phyloP scores from a whole-genome alignment of 2,329 filamentous ascomycete genomes.

The Ceratocystis cubensis region DNA sequence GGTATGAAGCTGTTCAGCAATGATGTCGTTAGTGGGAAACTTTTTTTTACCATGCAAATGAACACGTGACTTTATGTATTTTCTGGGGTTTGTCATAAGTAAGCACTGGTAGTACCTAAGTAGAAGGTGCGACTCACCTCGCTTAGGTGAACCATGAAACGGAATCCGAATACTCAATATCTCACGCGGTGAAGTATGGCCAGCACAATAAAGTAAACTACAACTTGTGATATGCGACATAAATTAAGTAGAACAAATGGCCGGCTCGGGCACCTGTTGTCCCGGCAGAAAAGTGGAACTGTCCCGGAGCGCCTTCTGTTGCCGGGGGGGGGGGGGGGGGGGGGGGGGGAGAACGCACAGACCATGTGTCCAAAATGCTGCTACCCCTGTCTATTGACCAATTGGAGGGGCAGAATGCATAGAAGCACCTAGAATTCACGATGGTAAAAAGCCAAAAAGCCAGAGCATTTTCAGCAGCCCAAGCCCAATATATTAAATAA shows the following conservation, averaged over 20 bases:
- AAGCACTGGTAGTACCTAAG: no score
- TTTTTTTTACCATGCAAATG: slow-evolving; percentile 13
- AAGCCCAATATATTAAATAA: neutral
- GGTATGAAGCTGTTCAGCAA: slow-evolving; percentile 2
- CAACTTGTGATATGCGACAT: neutral
- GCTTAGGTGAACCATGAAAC: no score
- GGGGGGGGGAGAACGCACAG: slow-evolving; percentile 4
- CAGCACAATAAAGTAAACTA: neutral
- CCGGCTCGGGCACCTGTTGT: neutral
- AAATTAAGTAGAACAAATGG: neutral
- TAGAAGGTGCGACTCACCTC: no score
- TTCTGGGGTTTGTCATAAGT: no score
- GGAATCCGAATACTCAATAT: no score
- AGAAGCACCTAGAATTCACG: slow-evolving; percentile 22
- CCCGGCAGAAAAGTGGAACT: slow-evolving; percentile 16
- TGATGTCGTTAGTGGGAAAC: slow-evolving; percentile 20
- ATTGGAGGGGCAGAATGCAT: slow-evolving; percentile 16
- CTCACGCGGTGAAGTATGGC: neutral
- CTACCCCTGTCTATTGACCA: slow-evolving; percentile 16
- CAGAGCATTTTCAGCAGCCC: neutral
- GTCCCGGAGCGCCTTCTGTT: slow-evolving; percentile 2
- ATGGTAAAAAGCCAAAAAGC: slow-evolving; percentile 13
- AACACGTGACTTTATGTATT: slow-evolving; percentile 17
- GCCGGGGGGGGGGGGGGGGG: neutral
- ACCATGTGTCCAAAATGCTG: slow-evolving; percentile 12